phyloP scores from a whole-genome alignment of 2,329 filamentous ascomycete genomes.

The Aspergillus bombycis region DNA sequence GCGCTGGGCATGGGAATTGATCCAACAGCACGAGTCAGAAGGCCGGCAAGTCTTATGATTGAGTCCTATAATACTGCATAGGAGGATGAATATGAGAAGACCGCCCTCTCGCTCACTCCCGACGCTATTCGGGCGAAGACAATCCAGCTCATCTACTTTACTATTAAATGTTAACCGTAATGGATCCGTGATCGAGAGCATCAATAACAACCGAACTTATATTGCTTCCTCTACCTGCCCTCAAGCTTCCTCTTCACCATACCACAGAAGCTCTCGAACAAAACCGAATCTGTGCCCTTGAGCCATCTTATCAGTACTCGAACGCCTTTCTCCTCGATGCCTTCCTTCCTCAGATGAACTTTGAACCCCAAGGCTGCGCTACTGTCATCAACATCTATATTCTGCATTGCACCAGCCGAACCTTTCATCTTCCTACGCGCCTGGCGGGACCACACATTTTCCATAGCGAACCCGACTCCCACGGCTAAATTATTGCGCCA shows the following conservation, averaged over 20 bases:
- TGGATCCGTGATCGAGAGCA: not conserved
- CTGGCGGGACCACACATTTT: slow-evolving; percentile 78
- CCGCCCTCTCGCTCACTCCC: no score
- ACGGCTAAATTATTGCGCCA: slow-evolving; percentile 60
- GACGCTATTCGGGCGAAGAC: no score
- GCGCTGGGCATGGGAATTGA: not conserved
- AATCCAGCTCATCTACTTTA: no score
- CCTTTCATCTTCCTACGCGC: slow-evolving; percentile 63
- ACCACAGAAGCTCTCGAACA: slow-evolving; percentile 88
- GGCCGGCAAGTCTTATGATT: not conserved
- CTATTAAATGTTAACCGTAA: not conserved
- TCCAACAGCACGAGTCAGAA: not conserved
- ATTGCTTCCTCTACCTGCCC: slow-evolving; percentile 17
- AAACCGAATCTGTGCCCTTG: slow-evolving; percentile 69
- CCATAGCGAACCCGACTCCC: slow-evolving; percentile 63
- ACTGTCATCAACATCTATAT: slow-evolving; percentile 38
- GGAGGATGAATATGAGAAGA: no score
- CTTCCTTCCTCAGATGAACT: slow-evolving; percentile 51
- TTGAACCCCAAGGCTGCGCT: slow-evolving; percentile 61
- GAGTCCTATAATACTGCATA: no score
- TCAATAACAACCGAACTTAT: not conserved
- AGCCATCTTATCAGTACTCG: slow-evolving; percentile 68
- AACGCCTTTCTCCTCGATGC: slow-evolving; percentile 45
- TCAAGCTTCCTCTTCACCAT: slow-evolving; percentile 66
- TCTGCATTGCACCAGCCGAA: slow-evolving; percentile 28